These are phyloP conservation scores for Hirsutella rhossiliensis DNA, from an alignment of 2,329 filamentous ascomycete genomes.

Conservation along the genomic window DNA sequence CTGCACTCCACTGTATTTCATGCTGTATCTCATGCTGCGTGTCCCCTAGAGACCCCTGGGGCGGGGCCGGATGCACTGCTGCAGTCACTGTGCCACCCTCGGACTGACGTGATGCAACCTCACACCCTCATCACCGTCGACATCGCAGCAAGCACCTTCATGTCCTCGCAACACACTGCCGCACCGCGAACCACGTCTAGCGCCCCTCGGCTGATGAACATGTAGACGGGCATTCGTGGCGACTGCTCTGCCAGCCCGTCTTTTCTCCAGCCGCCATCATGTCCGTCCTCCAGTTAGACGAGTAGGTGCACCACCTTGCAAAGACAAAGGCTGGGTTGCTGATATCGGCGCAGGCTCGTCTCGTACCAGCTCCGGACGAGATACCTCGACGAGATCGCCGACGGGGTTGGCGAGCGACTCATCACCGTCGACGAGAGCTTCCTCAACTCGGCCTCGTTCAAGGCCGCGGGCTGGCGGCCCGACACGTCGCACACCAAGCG, in stretches of 20 bases:
- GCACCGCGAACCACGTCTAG: no score
- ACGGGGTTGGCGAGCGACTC: slow-evolving; percentile 74
- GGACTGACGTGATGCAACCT: no score
- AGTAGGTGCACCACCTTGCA: slow-evolving; percentile 13
- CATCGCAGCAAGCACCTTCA: background rate
- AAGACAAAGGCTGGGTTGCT: slow-evolving; percentile 5
- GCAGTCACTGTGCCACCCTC: no score
- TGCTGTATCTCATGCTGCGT: no score
- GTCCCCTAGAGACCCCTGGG: no score
- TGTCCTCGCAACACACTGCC: background rate
- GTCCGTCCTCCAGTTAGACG: slow-evolving; percentile 27
- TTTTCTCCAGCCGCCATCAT: slow-evolving; percentile 10
- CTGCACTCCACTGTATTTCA: no score
- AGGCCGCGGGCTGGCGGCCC: slow-evolving; percentile 67
- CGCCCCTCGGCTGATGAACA: slow-evolving; percentile 2
- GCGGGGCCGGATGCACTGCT: no score
- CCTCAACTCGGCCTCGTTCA: slow-evolving; percentile 70
- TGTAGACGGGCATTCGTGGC: slow-evolving; percentile 6
- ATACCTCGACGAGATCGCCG: slow-evolving; percentile 68
- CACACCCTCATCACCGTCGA: no score
- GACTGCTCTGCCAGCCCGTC: no score
- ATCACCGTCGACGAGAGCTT: slow-evolving; percentile 72
- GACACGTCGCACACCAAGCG: slow-evolving; percentile 67
- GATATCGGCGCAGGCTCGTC: slow-evolving; percentile 47
- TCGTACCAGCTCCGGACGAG: slow-evolving; percentile 72